Base-by-base conservation (phyloP, 257 asterid genomes). In the Nicotiana tabacum region DNA sequence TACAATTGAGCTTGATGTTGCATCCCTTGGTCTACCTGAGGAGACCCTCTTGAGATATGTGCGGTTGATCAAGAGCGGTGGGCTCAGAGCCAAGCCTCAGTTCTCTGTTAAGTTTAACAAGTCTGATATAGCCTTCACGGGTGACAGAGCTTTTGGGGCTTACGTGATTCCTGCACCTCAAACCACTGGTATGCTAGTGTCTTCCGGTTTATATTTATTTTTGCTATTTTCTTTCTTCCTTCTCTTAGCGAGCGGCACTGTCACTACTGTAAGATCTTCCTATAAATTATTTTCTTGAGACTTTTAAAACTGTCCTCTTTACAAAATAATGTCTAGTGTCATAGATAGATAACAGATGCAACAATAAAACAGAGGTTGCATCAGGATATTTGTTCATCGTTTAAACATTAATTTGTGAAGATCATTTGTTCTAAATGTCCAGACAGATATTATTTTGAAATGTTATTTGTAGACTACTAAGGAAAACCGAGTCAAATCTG, bases 21-120 rank as follows among this genome's bases (percentile, higher is more conserved):
- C 93, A 66, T 90, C 93, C 11, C 91, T 94, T 67, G 98, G 92
- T 74, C 83, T 93, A 27, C 94, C 98, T 77, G 99, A 96, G 87
- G 99, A 96, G 83, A 87, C 90, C 35, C 91, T 96, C 39, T 62
- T 94, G 88, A 92, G 99, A 90, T 96, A 93, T 88, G 95, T 96
- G 86, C 90, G 99, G 88, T 86, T 90, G 86, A 92, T 92, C 46
- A 96, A 96, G 92, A 91, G 88, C 32, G 91, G 90, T 37, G 97
- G 98, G 58, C 96, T 96, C 66, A 88, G 90, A 88, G 98, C 93
- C 24, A 94, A 90, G 90, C 98, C 99, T 76, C 85, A 90, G 77
- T 94, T 96, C 90, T 87, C 98, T 43, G 90, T 92, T 35, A 96
- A 92, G 84, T 88, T 93, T 86, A 91, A 90, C 70, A 90, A 92